Percentiles rank a stretch among this genome's conserved stretches.
Conservation (phyloP, 1,139 yeast genomes). For the Debaryomycetaceae sp. region DNA sequence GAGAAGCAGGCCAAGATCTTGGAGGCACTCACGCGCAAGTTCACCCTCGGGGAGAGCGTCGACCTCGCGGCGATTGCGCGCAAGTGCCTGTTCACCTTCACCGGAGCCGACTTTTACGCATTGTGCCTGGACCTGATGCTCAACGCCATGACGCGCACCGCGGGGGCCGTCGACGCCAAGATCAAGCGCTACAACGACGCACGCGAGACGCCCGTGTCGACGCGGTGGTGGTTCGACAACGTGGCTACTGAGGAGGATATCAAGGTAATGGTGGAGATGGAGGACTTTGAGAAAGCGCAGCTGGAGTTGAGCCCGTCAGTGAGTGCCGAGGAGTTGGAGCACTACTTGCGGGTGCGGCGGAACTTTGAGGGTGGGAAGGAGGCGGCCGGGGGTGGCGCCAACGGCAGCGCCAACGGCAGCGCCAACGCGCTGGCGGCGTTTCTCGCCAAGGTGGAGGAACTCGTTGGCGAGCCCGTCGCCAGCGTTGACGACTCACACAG, state of each 20-base stretch:
- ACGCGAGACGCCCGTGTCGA: constrained; percentile 44
- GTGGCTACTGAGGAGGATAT: constrained; percentile 65
- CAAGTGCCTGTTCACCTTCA: constrained; percentile 78
- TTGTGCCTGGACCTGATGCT: constrained; percentile 91
- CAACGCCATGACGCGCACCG: constrained; percentile 90
- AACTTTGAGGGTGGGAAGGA: constrained; percentile 65
- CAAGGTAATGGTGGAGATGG: constrained; percentile 61
- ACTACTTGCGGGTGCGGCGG: constrained; percentile 71
- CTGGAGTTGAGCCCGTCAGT: constrained; percentile 76
- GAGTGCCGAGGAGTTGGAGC: constrained; percentile 79
- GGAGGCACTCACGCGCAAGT: constrained; percentile 85
- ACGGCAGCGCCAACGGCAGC: constrained; percentile 2
- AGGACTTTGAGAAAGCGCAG: constrained; percentile 74
- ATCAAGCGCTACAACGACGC: constrained; percentile 47
- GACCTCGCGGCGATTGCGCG: constrained; percentile 59
- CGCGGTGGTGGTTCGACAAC: constrained; percentile 91
- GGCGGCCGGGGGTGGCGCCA: constrained; percentile 16
- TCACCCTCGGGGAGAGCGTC: constrained; percentile 58
- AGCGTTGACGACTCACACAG: constrained; percentile 9
- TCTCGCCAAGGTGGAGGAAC: constrained; percentile 8
- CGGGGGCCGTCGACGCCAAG: constrained; percentile 68
- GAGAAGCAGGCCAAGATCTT: constrained; percentile 83
- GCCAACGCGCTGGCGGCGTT: constrained; percentile 5
- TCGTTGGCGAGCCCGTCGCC: constrained; percentile 9
- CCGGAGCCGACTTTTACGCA: constrained; percentile 98